Conservation (phyloP, 148 eudicot species). For the Camellia lanceoleosa region DNA sequence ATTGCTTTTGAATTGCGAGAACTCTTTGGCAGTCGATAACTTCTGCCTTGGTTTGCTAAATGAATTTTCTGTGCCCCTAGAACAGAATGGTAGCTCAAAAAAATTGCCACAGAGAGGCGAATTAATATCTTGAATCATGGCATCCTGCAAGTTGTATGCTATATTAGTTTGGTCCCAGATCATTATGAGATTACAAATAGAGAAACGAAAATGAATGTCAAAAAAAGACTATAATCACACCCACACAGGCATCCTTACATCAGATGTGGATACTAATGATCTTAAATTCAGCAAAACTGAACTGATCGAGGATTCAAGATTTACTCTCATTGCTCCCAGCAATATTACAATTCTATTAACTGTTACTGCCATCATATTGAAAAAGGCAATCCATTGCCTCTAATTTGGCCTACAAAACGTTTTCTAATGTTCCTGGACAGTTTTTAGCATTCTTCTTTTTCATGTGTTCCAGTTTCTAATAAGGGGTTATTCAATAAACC, state of each 20-base stretch:
- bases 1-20: constrained; percentile 12
- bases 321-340: neutral
- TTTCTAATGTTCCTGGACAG: neutral
- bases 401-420: neutral
- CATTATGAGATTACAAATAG: no score
- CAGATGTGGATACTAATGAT: no score
- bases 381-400: neutral
- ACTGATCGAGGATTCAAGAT: neutral
- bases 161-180: neutral
- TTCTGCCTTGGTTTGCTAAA: constrained; percentile 14
- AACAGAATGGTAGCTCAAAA: constrained; percentile 20
- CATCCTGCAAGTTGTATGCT: constrained; percentile 20
- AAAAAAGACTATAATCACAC: no score
- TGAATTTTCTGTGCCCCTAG: constrained; percentile 18
- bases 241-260: no score
- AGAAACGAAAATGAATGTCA: no score
- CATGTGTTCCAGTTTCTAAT: neutral
- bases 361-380: neutral
- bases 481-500: neutral
- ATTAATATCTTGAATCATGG: constrained; percentile 24
- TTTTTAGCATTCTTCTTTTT: neutral
- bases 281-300: neutral
- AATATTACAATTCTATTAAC: neutral
- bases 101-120: constrained; percentile 19
- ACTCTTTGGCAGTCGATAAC: neutral